Percentiles rank a stretch among this genome's conserved stretches.
Conservation (phyloP, 768 basidiomycete genomes). For the Phanerodontia chrysosporium region DNA sequence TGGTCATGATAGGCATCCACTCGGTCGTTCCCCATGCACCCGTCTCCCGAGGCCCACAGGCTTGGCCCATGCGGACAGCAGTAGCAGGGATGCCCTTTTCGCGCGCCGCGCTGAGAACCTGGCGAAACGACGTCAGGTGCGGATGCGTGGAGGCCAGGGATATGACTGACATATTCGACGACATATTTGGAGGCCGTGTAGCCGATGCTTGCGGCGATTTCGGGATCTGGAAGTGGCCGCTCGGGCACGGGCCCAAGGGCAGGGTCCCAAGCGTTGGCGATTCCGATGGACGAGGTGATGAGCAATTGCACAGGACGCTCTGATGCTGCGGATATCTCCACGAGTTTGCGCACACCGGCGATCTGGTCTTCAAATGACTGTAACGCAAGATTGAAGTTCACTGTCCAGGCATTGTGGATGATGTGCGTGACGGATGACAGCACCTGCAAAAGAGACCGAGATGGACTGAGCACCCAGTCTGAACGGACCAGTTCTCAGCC, state of each 20-base stretch:
- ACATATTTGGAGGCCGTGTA: constrained; percentile 41
- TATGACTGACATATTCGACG: constrained; percentile 28
- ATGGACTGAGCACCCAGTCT: neutral
- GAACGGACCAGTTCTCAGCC: neutral
- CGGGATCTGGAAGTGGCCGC: constrained; percentile 18
- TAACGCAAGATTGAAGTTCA: constrained; percentile 21
- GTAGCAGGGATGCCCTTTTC: neutral
- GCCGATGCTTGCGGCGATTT: constrained; percentile 29
- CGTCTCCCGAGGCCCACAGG: constrained; percentile 17
- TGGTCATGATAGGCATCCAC: constrained; percentile 7
- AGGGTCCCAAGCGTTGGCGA: constrained; percentile 1
- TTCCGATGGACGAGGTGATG: constrained; percentile 19
- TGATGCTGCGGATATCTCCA: constrained; percentile 5
- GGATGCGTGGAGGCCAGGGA: neutral
- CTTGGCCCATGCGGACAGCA: constrained; percentile 26
- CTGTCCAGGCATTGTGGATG: constrained; percentile 18
- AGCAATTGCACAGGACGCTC: constrained; percentile 7
- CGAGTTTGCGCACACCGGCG: constrained; percentile 16
- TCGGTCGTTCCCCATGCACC: constrained; percentile 10
- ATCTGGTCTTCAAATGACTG: constrained; percentile 18
- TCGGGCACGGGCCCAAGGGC: constrained; percentile 7
- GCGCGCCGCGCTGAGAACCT: constrained; percentile 4
- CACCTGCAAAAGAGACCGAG: neutral
- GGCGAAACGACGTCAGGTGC: neutral
- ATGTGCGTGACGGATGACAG: constrained; percentile 5